Conservation (phyloP, 2,329 filamentous ascomycete genomes). For the Fusarium sp. region DNA sequence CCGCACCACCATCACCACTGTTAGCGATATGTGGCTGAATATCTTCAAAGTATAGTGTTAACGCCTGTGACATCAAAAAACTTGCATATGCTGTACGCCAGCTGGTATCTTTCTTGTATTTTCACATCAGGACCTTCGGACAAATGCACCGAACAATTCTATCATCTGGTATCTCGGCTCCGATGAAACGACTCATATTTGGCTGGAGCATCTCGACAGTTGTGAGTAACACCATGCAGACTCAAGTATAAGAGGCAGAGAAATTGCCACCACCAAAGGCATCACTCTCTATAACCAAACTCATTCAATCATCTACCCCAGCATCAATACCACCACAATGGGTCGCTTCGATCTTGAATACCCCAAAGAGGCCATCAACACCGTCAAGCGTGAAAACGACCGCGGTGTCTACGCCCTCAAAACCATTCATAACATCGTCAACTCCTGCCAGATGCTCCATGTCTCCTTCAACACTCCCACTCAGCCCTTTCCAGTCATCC, state of each 20-base stretch:
- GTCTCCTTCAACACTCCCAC: constrained; percentile 77
- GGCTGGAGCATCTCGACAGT: not conserved
- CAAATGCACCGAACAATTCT: not conserved
- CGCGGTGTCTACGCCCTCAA: constrained; percentile 77
- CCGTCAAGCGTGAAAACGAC: constrained; percentile 73
- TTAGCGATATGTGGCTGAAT: not conserved
- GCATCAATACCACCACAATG: constrained; percentile 39
- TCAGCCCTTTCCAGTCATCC: constrained; percentile 78
- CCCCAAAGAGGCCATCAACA: constrained; percentile 71
- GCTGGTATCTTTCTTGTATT: not conserved
- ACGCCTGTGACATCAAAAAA: not conserved
- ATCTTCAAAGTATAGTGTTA: not conserved
- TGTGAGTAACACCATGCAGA: not conserved
- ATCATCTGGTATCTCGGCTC: constrained; percentile 10
- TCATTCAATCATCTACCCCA: not conserved
- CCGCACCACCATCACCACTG: constrained; percentile 19
- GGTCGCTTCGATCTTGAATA: constrained; percentile 63
- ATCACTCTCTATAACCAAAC: not conserved
- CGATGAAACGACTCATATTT: constrained; percentile 1
- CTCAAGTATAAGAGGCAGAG: constrained; percentile 11
- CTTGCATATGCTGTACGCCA: not conserved
- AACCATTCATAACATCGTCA: constrained; percentile 80
- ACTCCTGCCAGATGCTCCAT: constrained; percentile 78
- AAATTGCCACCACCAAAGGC: not conserved
- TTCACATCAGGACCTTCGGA: constrained; percentile 9